Evolutionary conservation across 2,329 filamentous ascomycete species (phyloP).

Genomic region (Diaporthe vaccinii): DNA sequence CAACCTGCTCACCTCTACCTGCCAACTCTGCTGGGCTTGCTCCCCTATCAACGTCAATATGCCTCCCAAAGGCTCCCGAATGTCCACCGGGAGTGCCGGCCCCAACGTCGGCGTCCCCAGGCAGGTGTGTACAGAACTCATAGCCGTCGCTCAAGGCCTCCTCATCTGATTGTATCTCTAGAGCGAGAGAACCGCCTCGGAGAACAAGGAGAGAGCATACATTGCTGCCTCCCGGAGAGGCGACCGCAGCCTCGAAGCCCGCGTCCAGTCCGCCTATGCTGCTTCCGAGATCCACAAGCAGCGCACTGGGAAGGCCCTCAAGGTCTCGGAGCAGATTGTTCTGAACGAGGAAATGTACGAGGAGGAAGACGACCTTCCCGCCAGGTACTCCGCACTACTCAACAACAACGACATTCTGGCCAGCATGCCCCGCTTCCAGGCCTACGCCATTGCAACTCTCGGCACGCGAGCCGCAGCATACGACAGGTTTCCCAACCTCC

Average conservation of each 20-base stretch:
- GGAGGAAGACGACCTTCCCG: slow-evolving; percentile 85
- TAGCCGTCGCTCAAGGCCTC: background rate
- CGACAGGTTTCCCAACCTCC: slow-evolving; percentile 23
- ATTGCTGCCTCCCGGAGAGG: slow-evolving; percentile 90
- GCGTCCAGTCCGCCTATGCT: slow-evolving; percentile 86
- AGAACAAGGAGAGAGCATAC: slow-evolving; percentile 90
- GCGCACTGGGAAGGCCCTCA: slow-evolving; percentile 84
- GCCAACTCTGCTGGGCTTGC: background rate
- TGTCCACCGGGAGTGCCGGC: slow-evolving; percentile 17
- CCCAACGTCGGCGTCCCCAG: slow-evolving; percentile 26
- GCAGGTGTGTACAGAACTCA: slow-evolving; percentile 29
- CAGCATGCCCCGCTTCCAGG: slow-evolving; percentile 31
- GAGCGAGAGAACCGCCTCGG: slow-evolving; percentile 82
- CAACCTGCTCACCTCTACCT: background rate
- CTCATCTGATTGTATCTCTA: slow-evolving; percentile 49
- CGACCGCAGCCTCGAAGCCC: slow-evolving; percentile 88
- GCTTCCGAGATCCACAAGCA: slow-evolving; percentile 94
- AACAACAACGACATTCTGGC: slow-evolving; percentile 33
- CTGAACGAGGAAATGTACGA: slow-evolving; percentile 96
- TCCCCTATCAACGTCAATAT: background rate
- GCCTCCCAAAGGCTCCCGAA: slow-evolving; percentile 24
- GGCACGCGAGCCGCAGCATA: slow-evolving; percentile 27
- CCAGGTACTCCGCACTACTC: slow-evolving; percentile 45
- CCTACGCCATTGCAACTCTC: slow-evolving; percentile 33
- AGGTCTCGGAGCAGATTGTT: slow-evolving; percentile 88